A percentile compares a stretch with the other conserved stretches of the same genome.
Conservation (phyloP, 2,329 filamentous ascomycete genomes). For the Apiospora rasikravindrae region DNA sequence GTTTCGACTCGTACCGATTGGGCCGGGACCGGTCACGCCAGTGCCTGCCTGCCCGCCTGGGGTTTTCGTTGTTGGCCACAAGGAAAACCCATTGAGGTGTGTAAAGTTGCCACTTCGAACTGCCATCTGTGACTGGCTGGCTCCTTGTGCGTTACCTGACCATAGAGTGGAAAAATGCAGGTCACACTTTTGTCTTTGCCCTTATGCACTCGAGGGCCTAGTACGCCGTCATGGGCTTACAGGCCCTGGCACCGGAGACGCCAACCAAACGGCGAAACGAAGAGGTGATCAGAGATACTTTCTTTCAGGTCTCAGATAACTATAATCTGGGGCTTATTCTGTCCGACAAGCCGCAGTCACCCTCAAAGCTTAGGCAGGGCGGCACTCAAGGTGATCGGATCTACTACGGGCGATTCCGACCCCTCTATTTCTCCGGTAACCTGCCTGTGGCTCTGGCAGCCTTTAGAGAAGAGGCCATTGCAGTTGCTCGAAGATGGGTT, state of each 20-base stretch:
- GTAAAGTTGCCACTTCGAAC: not conserved
- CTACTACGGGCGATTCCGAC: not conserved
- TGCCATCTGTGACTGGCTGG: not conserved
- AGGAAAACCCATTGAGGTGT: not conserved
- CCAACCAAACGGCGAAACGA: not conserved
- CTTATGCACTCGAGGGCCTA: not conserved
- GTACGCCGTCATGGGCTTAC: constrained; percentile 1
- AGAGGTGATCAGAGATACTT: not conserved
- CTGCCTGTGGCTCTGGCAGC: not conserved
- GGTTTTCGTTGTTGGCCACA: not conserved
- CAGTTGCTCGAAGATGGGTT: not conserved
- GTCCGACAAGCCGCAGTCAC: not conserved
- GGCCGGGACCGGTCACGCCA: not conserved
- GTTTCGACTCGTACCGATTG: constrained; percentile 9
- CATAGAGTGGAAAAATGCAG: not conserved
- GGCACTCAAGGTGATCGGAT: constrained; percentile 3
- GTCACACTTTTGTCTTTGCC: not conserved
- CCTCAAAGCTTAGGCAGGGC: not conserved
- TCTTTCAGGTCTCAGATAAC: not conserved
- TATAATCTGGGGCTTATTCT: not conserved
- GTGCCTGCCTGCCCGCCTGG: not conserved
- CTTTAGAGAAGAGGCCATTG: constrained; percentile 7
- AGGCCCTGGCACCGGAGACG: not conserved
- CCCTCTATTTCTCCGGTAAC: not conserved
- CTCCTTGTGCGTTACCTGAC: constrained; percentile 2